Conservation (phyloP, 202 grass and related monocot species). For the Panicum hallii region DNA sequence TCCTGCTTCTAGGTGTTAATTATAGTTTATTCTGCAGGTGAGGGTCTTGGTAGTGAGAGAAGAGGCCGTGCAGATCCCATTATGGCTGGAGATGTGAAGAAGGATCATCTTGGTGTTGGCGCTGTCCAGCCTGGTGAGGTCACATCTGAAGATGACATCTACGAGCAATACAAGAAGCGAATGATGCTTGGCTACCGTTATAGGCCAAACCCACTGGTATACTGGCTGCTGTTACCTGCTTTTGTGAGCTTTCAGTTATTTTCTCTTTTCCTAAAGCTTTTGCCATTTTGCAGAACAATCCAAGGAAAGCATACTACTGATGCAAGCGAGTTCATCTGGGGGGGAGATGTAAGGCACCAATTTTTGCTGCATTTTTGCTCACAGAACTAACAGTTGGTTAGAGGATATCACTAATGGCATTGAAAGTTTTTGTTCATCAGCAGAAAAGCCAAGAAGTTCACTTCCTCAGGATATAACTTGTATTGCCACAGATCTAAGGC, state of each 20-base stretch:
- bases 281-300: constrained; percentile 75
- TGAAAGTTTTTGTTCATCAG: constrained; percentile 64
- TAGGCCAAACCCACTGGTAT: constrained; percentile 95
- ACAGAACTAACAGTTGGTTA: constrained; percentile 38
- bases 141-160: constrained; percentile 92
- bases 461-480: constrained; percentile 45
- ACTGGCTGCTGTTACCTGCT: not conserved
- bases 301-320: constrained; percentile 91
- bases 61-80: constrained; percentile 81
- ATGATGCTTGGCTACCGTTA: constrained; percentile 99
- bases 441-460: constrained; percentile 50
- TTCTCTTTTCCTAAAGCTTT: constrained; percentile 18
- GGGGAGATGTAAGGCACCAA: constrained; percentile 56
- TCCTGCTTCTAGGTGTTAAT: constrained; percentile 10
- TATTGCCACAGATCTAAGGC: constrained; percentile 36
- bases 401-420: constrained; percentile 42
- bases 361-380: constrained; percentile 42
- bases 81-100: constrained; percentile 89
- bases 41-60: constrained; percentile 93
- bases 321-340: not conserved
- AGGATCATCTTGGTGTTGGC: constrained; percentile 92
- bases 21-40: constrained; percentile 59
- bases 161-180: constrained; percentile 99
- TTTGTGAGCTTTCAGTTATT: not conserved
- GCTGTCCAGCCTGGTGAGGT: constrained; percentile 83